These are phyloP conservation scores for Aegle marmelos DNA, from an alignment of 345 rosid genomes.

Conservation along the genomic window DNA sequence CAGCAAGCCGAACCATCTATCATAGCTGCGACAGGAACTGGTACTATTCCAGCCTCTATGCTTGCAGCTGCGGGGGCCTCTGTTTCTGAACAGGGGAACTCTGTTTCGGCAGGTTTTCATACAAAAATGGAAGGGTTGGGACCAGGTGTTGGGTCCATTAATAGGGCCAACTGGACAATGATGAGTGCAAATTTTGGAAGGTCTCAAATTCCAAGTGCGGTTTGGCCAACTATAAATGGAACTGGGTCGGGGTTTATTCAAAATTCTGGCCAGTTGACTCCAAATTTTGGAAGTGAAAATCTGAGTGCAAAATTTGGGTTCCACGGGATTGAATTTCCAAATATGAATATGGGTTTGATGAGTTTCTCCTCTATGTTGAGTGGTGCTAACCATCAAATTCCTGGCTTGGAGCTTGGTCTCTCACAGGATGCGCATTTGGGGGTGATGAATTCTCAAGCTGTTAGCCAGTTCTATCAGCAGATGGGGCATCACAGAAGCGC, in stretches of 20 bases:
- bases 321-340: constrained; percentile 50
- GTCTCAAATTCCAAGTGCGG: constrained; percentile 29
- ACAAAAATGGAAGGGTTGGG: constrained; percentile 33
- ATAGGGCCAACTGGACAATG: constrained; percentile 38
- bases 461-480: constrained; percentile 57
- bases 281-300: constrained; percentile 35
- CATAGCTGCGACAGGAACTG: constrained; percentile 69
- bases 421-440: constrained; percentile 61
- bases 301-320: constrained; percentile 37
- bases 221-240: constrained; percentile 44
- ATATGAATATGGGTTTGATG: constrained; percentile 49
- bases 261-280: constrained; percentile 34
- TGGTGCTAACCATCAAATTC: constrained; percentile 42
- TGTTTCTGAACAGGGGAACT: constrained; percentile 45
- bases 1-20: constrained; percentile 67
- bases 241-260: constrained; percentile 42
- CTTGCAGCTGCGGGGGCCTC: constrained; percentile 43
- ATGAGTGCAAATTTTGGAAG: constrained; percentile 39
- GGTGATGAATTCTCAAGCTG: constrained; percentile 47
- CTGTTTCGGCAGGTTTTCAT: constrained; percentile 45
- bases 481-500: constrained; percentile 44
- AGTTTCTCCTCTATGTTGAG: constrained; percentile 51
- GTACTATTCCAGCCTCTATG: constrained; percentile 64
- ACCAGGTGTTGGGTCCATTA: constrained; percentile 33
- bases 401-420: constrained; percentile 63